Percentiles rank a stretch among this genome's conserved stretches.
Conservation (phyloP, 805 yeast genomes). For the Schizosaccharomyces osmophilus region DNA sequence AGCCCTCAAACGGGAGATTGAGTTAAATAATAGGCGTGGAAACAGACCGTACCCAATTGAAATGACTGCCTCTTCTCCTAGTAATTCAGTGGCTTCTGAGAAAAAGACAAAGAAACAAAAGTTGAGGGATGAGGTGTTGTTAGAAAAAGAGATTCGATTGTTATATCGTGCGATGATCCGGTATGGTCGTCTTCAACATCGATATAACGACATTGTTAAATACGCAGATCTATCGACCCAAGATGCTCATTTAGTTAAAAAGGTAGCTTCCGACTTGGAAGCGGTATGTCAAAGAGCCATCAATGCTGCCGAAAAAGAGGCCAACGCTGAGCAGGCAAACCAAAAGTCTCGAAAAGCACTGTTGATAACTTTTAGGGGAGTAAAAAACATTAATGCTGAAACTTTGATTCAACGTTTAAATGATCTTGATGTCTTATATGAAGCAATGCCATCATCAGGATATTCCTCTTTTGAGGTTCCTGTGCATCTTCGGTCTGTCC, state of each 20-base stretch:
- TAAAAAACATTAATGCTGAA: slow-evolving; percentile 78
- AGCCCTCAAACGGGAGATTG: background rate
- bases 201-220: slow-evolving; percentile 65
- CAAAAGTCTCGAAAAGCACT: slow-evolving; percentile 49
- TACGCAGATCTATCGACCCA: slow-evolving; percentile 77
- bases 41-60: background rate
- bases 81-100: background rate
- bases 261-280: slow-evolving; percentile 57
- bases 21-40: background rate
- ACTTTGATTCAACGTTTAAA: slow-evolving; percentile 55
- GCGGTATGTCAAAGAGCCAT: slow-evolving; percentile 38
- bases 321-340: slow-evolving; percentile 10
- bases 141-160: slow-evolving; percentile 69
- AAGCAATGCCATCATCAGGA: slow-evolving; percentile 6
- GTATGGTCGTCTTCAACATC: slow-evolving; percentile 47
- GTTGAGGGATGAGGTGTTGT: slow-evolving; percentile 19
- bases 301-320: slow-evolving; percentile 16
- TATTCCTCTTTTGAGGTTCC: slow-evolving; percentile 27
- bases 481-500: slow-evolving; percentile 49
- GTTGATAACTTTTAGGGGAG: slow-evolving; percentile 67
- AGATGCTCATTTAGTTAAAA: slow-evolving; percentile 52
- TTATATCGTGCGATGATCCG: slow-evolving; percentile 62
- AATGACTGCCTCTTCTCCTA: background rate
- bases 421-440: slow-evolving; percentile 49
- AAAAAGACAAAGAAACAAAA: background rate